Base-by-base conservation (phyloP, 495 filamentous ascomycete genomes). In the Ramalina peruviana region DNA sequence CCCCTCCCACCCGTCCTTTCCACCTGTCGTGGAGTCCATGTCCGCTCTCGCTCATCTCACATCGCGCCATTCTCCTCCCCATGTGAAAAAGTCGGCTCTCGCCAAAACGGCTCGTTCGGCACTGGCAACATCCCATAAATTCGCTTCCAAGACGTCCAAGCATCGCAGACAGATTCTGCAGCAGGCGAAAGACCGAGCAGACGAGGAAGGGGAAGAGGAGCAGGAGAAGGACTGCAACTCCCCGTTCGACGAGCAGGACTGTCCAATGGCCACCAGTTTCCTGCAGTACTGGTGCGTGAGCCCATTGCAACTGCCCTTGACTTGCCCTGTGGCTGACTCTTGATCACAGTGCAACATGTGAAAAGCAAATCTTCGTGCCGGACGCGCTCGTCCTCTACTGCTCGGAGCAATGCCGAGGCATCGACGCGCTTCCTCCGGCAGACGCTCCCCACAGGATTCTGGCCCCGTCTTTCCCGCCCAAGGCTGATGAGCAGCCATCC, bases 281-380 rank as follows among this genome's bases (percentile, higher is more conserved):
- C 60, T 80, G 51, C 78, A 82, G 53, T 83, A 75, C 62, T 83
- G 80, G 79, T 83, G 68, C 45, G 72, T 43, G 30, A 33, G 9
- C 12, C 30, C 30, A 33, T 44, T 19, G 23, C 20, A 46, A 25
- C 3, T 19, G 20, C 10, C 23, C 47, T 20, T 11, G 21, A 41
- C 15, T 41, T 9, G 15, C 6, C 33, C 54, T 7, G 19, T 43
- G 13, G 40, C 36, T 58, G 15, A 21, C 10, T n/a, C 44, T 16
- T 19, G 20, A 6, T 54, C 26, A 43, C 36, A 80, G 79, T 57
- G 69, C 75, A 42, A 74, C 75, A 60, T 86, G 81, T 63, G 75
- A 80, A 53, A 76, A 75, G 59, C 82, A 85, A 61, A 82, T 83
- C 49, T 69, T 75, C 16, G 70, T 76, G 36, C 83, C 82, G 36